phyloP scores from a whole-genome alignment of 1,139 yeast genomes.

The Sugiyamaella pinicola region DNA sequence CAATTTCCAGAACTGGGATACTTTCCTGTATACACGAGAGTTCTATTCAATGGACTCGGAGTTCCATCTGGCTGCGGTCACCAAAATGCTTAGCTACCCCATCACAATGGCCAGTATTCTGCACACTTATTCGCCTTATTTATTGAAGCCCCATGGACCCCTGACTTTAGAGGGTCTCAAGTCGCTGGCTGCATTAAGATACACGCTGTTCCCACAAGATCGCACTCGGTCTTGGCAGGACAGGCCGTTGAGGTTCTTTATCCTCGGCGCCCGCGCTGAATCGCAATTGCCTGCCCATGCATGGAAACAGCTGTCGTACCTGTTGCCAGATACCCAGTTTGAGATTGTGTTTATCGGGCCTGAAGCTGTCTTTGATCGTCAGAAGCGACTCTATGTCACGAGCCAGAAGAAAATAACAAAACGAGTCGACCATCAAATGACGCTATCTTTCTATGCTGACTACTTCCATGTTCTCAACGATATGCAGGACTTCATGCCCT shows the following conservation, averaged over 20 bases:
- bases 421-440: conserved; percentile 73
- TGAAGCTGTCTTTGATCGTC: conserved; percentile 75
- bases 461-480: conserved; percentile 90
- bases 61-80: conserved; percentile 91
- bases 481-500: conserved; percentile 93
- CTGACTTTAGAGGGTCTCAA: conserved; percentile 88
- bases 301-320: conserved; percentile 89
- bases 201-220: conserved; percentile 80
- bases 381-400: conserved; percentile 55
- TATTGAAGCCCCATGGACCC: conserved; percentile 80
- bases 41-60: conserved; percentile 96
- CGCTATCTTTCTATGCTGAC: conserved; percentile 81
- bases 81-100: conserved; percentile 92
- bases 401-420: conserved; percentile 65
- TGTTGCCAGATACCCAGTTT: conserved; percentile 79
- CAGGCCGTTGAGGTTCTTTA: conserved; percentile 85
- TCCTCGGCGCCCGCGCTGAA: conserved; percentile 91
- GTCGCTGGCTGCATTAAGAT: conserved; percentile 86
- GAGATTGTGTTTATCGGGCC: conserved; percentile 95
- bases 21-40: conserved; percentile 88
- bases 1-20: conserved; percentile 87
- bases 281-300: conserved; percentile 92
- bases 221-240: conserved; percentile 62
- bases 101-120: conserved; percentile 81
- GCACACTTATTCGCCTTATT: conserved; percentile 85